These are phyloP conservation scores for Chalara sp. DNA, from an alignment of 2,329 filamentous ascomycete genomes.

Conservation along the genomic window DNA sequence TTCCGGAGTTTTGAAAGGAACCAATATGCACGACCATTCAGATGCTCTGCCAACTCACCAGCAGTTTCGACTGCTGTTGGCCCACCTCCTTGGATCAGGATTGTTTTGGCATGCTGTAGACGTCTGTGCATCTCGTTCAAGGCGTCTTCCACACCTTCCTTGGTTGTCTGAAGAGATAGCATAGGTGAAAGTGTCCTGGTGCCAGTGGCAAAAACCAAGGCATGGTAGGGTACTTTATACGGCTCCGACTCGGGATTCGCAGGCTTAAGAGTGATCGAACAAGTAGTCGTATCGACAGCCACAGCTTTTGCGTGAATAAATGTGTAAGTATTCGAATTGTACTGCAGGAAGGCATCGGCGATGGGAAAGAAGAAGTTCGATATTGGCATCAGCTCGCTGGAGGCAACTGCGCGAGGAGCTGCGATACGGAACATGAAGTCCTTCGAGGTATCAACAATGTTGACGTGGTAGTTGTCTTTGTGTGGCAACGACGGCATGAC, in stretches of 20 bases:
- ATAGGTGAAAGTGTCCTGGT: conserved; percentile 38
- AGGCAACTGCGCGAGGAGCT: conserved; percentile 39
- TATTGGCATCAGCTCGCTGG: conserved; percentile 35
- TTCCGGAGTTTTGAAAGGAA: conserved; percentile 26
- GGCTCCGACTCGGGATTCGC: conserved; percentile 1
- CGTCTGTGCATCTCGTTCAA: background rate
- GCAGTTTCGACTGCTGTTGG: conserved; percentile 39
- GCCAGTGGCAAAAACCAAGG: conserved; percentile 44
- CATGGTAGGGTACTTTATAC: conserved; percentile 30
- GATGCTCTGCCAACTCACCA: conserved; percentile 42
- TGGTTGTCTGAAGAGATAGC: conserved; percentile 32
- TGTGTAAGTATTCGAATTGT: conserved; percentile 29
- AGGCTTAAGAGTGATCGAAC: conserved; percentile 26
- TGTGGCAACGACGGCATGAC: conserved; percentile 35
- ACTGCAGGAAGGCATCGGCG: conserved; percentile 31
- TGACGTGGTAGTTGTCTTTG: conserved; percentile 32
- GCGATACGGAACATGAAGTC: conserved; percentile 37
- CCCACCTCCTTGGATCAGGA: conserved; percentile 39
- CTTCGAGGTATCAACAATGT: conserved; percentile 36
- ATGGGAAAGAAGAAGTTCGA: conserved; percentile 39
- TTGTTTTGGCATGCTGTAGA: conserved; percentile 11
- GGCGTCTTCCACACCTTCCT: conserved; percentile 23
- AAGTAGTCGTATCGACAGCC: conserved; percentile 27
- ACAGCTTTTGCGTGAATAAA: conserved; percentile 37
- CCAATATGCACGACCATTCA: conserved; percentile 39